A percentile compares a stretch with the other conserved stretches of the same genome.
Conservation (phyloP, 768 basidiomycete species). For the Dacryopinax primogenitus region DNA sequence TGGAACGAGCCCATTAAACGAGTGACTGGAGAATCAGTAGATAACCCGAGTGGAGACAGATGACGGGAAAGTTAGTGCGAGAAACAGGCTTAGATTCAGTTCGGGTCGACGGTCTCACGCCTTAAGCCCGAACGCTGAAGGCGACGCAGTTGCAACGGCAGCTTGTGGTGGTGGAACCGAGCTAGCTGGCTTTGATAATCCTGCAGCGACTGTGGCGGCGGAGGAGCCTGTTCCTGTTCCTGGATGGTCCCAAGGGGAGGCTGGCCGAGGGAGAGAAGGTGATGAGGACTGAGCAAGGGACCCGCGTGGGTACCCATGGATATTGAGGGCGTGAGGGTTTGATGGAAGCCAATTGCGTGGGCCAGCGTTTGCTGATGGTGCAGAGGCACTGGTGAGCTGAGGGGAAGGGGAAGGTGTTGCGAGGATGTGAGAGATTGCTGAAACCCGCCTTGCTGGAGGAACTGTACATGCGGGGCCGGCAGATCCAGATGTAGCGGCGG, state of each 20-base stretch:
- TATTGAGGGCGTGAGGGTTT: not conserved
- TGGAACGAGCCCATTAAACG: not conserved
- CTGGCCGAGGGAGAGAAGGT: not conserved
- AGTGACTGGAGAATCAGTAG: not conserved
- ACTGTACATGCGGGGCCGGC: not conserved
- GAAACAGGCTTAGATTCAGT: not conserved
- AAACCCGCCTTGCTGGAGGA: constrained; percentile 2
- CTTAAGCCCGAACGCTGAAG: not conserved
- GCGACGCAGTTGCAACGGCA: not conserved
- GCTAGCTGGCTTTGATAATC: not conserved
- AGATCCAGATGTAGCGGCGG: not conserved
- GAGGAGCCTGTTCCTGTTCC: not conserved
- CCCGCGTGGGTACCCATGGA: not conserved
- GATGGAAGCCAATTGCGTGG: constrained; percentile 1
- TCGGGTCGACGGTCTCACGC: not conserved
- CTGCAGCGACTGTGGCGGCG: not conserved
- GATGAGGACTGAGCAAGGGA: not conserved
- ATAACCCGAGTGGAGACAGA: not conserved
- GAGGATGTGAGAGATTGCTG: constrained; percentile 3
- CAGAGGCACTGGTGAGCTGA: not conserved
- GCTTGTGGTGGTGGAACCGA: constrained; percentile 3
- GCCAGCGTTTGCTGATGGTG: constrained; percentile 1
- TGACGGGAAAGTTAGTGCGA: not conserved
- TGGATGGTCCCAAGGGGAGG: not conserved
- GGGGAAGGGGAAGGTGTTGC: not conserved